Base-by-base conservation (phyloP, 495 filamentous ascomycete species). In the Aspergillus sclerotioniger region DNA sequence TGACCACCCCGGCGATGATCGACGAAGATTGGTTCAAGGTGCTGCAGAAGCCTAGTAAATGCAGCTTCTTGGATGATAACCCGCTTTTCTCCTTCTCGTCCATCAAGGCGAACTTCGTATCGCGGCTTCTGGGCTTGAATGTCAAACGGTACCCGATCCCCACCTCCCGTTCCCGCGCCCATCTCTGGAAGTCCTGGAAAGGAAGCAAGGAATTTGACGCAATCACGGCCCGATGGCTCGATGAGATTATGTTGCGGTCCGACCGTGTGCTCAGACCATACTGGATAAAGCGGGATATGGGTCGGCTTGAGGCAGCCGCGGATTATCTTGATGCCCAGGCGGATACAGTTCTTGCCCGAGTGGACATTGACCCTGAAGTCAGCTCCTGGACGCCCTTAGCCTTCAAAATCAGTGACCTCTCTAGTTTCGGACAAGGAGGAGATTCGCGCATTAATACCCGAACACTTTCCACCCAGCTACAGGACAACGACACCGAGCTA, bases 171-270 rank as follows among this genome's bases (percentile, higher is more conserved):
- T 74, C 82, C 53, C 74, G 84, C 9, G 84, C 84, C 0, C 68
- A 84, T 61, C 75, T 87, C 16, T 87, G 84, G 84, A 82, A 82
- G 56, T 71, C 78, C 5, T 87, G 84, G 84, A 85, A 84, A 58
- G 76, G 76, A 12, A 71, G 73, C 8, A 71, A 74, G 21, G 77
- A 80, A 13, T 72, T 87, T 15, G 84, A 87, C 52, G 84, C 80
- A n/a, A 76, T 86, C 8, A 77, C 78, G 8, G 73, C 82, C 25
- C 73, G 82, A 55, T 86, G 82, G 82, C 73, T 87, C 55, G 84
- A 87, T 64, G 84, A 87, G 65, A 67, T 73, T 19, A 72, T 84
- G n/a, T 63, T 87, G 6, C 76, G 84, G 2, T 67, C 71, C 29
- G 83, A 87, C 12, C 67, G 71, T 1, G 68, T 84, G 1, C 75